Conservation (phyloP, 2,329 filamentous ascomycete genomes). For the Colletotrichum coccodes region DNA sequence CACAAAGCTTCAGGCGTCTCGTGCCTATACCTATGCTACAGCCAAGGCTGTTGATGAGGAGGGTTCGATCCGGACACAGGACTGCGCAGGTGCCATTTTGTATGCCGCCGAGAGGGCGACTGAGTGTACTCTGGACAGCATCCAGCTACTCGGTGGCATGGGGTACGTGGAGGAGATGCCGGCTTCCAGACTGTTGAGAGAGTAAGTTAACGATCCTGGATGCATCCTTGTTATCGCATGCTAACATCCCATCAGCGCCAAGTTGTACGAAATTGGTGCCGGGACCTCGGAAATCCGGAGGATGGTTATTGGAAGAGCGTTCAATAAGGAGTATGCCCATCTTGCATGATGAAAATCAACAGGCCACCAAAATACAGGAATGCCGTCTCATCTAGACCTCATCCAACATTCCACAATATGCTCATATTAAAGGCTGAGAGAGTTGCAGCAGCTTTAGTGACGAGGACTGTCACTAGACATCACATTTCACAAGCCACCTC, state of each 20-base stretch:
- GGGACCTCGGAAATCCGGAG: conserved; percentile 93
- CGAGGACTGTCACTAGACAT: background rate
- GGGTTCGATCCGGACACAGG: conserved; percentile 80
- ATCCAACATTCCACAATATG: background rate
- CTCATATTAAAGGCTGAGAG: no score
- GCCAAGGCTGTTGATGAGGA: conserved; percentile 83
- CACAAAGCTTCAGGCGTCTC: conserved; percentile 85
- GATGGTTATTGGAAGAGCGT: conserved; percentile 93
- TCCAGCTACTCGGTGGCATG: conserved; percentile 94
- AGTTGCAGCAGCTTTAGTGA: no score
- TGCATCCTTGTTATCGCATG: no score
- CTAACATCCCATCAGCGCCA: conserved; percentile 60
- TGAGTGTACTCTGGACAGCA: conserved; percentile 85
- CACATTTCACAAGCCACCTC: background rate
- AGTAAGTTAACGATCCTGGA: conserved; percentile 54
- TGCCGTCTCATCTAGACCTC: background rate
- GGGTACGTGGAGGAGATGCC: conserved; percentile 97
- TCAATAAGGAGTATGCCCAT: conserved; percentile 83
- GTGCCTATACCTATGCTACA: conserved; percentile 88
- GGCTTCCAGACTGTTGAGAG: conserved; percentile 83
- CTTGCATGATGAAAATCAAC: conserved; percentile 21
- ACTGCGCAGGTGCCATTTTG: conserved; percentile 93
- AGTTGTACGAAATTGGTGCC: conserved; percentile 95
- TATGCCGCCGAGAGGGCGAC: conserved; percentile 93
- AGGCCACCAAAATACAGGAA: background rate